phyloP scores from a whole-genome alignment of 805 yeast genomes.

The Candida sithepensis region DNA sequence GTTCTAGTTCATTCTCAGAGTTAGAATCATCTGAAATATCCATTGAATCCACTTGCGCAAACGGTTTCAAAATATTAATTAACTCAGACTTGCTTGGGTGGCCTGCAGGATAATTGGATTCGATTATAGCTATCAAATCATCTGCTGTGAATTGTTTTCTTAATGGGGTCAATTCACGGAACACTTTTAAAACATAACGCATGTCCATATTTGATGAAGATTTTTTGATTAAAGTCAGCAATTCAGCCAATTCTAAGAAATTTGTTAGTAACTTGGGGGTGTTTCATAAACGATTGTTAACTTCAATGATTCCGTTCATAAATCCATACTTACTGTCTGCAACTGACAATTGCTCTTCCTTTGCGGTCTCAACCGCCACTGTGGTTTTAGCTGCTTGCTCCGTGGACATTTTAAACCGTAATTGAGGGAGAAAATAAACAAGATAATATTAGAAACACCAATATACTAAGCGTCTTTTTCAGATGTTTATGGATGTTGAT shows the following conservation, averaged over 20 bases:
- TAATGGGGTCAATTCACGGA: slow-evolving; percentile 75
- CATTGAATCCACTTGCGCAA: slow-evolving; percentile 31
- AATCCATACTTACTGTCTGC: slow-evolving; percentile 13
- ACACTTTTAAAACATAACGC: slow-evolving; percentile 78
- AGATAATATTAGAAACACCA: no score
- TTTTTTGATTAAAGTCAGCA: slow-evolving; percentile 27
- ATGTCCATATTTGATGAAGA: slow-evolving; percentile 65
- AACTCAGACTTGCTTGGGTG: slow-evolving; percentile 42
- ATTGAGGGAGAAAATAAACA: no score
- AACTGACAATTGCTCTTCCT: neutral
- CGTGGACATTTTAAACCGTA: neutral
- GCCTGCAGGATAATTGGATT: slow-evolving; percentile 49
- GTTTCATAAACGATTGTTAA: no score
- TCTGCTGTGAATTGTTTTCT: slow-evolving; percentile 59
- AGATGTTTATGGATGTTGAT: neutral
- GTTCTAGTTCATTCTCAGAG: slow-evolving; percentile 43
- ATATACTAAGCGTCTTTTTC: no score
- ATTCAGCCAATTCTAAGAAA: slow-evolving; percentile 14
- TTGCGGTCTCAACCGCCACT: neutral
- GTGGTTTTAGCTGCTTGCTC: neutral
- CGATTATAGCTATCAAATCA: slow-evolving; percentile 53
- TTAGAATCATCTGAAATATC: slow-evolving; percentile 29
- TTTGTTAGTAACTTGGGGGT: slow-evolving; percentile 14
- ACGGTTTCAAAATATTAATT: slow-evolving; percentile 29
- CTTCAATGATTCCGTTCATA: neutral